These are phyloP conservation scores for Xanthoconium stramineum DNA, from an alignment of 768 basidiomycete species.

Conservation along the genomic window DNA sequence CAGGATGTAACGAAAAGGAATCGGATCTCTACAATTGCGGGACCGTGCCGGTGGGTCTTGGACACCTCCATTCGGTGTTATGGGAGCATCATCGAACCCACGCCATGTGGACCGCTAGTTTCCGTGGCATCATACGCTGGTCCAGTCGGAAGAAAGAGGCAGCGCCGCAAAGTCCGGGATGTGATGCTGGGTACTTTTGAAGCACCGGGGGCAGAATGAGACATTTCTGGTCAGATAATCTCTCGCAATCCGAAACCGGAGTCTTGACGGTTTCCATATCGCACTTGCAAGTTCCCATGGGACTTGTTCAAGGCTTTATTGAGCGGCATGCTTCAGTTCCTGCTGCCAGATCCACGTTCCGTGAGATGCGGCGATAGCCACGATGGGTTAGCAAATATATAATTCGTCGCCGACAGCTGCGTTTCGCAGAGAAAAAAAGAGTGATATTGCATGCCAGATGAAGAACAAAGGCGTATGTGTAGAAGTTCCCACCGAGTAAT, in stretches of 20 bases:
- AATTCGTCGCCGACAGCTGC: not conserved
- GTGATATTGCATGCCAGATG: slow-evolving; percentile 17
- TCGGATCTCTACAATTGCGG: slow-evolving; percentile 14
- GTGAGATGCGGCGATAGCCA: slow-evolving; percentile 25
- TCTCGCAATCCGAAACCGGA: slow-evolving; percentile 12
- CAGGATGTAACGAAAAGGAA: not conserved
- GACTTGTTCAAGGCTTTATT: not conserved
- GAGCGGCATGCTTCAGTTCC: slow-evolving; percentile 4
- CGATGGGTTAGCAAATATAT: slow-evolving; percentile 13
- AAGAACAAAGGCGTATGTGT: slow-evolving; percentile 11
- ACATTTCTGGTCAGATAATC: slow-evolving; percentile 14
- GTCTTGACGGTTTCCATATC: slow-evolving; percentile 12
- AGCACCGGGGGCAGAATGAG: slow-evolving; percentile 7
- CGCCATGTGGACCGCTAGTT: slow-evolving; percentile 22
- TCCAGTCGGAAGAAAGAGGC: not conserved
- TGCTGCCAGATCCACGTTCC: slow-evolving; percentile 19
- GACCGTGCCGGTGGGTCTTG: slow-evolving; percentile 5
- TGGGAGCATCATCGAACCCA: slow-evolving; percentile 13
- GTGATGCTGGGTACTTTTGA: slow-evolving; percentile 7
- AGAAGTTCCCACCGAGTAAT: slow-evolving; percentile 14
- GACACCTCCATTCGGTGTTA: not conserved
- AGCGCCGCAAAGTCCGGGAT: slow-evolving; percentile 30
- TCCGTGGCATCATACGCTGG: slow-evolving; percentile 11
- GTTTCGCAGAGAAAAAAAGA: not conserved
- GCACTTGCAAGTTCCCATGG: slow-evolving; percentile 4